A percentile compares a stretch with the other conserved stretches of the same genome.
These are phyloP conservation scores for Calonectria honghensis DNA, from an alignment of 2,329 filamentous ascomycete species.

Conservation along the genomic window DNA sequence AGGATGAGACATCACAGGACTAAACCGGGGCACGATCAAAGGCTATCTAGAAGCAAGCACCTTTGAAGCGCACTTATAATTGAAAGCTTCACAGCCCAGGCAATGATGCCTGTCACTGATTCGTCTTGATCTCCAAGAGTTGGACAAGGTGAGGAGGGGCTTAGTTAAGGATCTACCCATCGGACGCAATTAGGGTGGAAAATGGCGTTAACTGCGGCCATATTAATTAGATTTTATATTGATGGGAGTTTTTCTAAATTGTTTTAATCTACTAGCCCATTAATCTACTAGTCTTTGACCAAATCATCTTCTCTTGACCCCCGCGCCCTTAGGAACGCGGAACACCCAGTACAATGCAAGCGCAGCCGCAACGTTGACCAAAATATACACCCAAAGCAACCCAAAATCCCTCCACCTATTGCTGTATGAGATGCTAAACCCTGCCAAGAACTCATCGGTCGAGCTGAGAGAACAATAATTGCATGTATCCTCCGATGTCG, in stretches of 20 bases:
- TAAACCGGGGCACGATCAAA: no score
- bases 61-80: no score
- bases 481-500: conserved; percentile 64
- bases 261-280: background rate
- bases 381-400: conserved; percentile 71
- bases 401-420: conserved; percentile 75
- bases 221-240: background rate
- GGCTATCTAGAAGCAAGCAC: no score
- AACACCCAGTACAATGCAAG: conserved; percentile 69
- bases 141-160: background rate
- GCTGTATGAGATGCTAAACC: conserved; percentile 66
- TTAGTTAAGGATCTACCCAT: background rate
- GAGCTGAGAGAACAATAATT: conserved; percentile 63
- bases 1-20: no score
- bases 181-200: background rate
- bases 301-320: conserved; percentile 43
- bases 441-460: conserved; percentile 62
- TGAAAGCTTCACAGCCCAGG: no score
- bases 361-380: conserved; percentile 68
- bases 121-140: no score
- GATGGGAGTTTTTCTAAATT: background rate
- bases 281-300: background rate
- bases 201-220: background rate
- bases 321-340: conserved; percentile 56
- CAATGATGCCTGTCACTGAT: no score